These are phyloP conservation scores for Lasiosphaeris hirsuta DNA, from an alignment of 495 filamentous ascomycete genomes.

Conservation along the genomic window DNA sequence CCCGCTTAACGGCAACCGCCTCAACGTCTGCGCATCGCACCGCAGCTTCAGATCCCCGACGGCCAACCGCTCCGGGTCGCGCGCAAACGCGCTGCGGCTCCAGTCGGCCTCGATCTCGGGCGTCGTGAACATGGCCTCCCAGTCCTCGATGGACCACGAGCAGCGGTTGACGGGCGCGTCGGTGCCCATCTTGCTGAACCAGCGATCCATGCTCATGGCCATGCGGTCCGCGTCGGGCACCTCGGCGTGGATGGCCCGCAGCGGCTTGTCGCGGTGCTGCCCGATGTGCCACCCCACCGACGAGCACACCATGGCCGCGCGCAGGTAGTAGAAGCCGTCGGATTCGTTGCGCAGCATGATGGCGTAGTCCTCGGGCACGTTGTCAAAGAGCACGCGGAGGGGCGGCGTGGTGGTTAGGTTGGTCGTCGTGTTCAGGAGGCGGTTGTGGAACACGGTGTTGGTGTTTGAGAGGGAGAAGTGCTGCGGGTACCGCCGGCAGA, in stretches of 20 bases:
- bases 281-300: constrained; percentile 77
- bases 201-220: constrained; percentile 87
- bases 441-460: constrained; percentile 64
- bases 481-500: constrained; percentile 74
- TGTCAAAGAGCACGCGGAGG: constrained; percentile 70
- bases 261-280: constrained; percentile 67
- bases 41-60: constrained; percentile 66
- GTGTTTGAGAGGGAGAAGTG: constrained; percentile 65
- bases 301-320: constrained; percentile 77
- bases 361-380: constrained; percentile 86
- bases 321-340: constrained; percentile 71
- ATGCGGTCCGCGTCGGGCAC: constrained; percentile 91
- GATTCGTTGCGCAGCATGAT: constrained; percentile 71
- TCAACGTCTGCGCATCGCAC: constrained; percentile 92
- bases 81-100: constrained; percentile 22
- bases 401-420: constrained; percentile 63
- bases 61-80: constrained; percentile 39
- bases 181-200: constrained; percentile 74
- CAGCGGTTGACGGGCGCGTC: constrained; percentile 78
- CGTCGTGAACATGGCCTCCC: constrained; percentile 61
- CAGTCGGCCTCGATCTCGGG: constrained; percentile 18
- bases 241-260: constrained; percentile 71
- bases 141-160: constrained; percentile 83
- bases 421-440: constrained; percentile 62
- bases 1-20: constrained; percentile 73